Conservation (phyloP, 1,284 basidiomycete species). For the Malassezia nana region DNA sequence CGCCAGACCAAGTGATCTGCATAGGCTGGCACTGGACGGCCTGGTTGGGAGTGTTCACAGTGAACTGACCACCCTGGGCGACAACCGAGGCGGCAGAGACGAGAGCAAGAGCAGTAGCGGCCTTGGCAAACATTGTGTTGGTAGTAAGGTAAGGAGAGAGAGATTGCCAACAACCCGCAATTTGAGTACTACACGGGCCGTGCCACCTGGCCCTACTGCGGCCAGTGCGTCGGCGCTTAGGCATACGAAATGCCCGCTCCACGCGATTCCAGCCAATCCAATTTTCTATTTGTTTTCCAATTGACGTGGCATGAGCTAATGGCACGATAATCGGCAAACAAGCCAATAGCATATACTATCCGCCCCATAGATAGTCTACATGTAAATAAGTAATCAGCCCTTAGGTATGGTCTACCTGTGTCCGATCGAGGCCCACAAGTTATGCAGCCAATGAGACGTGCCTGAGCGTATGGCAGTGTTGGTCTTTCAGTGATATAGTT, state of each 20-base stretch:
- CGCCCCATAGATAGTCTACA: neutral
- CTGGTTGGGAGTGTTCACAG: slow-evolving; percentile 18
- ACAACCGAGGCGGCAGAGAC: slow-evolving; percentile 14
- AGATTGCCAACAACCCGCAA: neutral
- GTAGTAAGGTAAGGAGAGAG: neutral
- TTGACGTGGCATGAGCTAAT: neutral
- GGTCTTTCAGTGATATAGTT: neutral
- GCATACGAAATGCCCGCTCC: slow-evolving; percentile 4
- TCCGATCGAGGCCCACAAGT: neutral
- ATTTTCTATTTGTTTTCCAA: neutral
- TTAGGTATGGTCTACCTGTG: neutral
- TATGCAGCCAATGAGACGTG: neutral
- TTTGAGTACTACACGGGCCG: slow-evolving; percentile 13
- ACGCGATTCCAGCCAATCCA: neutral
- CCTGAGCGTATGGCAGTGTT: neutral
- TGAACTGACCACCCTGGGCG: slow-evolving; percentile 9
- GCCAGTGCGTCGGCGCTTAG: slow-evolving; percentile 1
- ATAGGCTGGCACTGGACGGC: slow-evolving; percentile 25
- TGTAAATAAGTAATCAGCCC: neutral
- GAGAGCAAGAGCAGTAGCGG: slow-evolving; percentile 12
- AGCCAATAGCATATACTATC: neutral
- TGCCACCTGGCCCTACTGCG: slow-evolving; percentile 2
- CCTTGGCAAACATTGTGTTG: slow-evolving; percentile 16
- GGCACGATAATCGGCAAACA: neutral
- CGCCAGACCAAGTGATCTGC: slow-evolving; percentile 21